Conservation (phyloP, 2,329 filamentous ascomycete genomes). For the Aspergillus vadensis region DNA sequence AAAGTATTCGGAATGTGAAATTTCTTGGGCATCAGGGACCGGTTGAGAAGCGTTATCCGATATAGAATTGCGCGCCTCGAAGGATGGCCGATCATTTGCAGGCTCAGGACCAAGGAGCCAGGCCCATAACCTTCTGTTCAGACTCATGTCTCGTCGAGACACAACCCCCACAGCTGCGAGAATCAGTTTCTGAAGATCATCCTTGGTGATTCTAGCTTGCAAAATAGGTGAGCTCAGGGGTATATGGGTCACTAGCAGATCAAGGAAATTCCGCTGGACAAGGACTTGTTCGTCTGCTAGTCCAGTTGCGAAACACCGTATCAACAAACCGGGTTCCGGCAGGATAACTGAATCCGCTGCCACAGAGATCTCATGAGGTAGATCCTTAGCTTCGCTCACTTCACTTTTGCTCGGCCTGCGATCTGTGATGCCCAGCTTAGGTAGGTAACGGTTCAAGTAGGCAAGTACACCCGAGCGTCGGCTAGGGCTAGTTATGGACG, state of each 20-base stretch:
- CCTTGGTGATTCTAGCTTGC: constrained; percentile 69
- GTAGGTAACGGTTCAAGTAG: constrained; percentile 78
- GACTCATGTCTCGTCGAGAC: constrained; percentile 87
- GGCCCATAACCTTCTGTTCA: constrained; percentile 91
- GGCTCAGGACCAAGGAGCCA: constrained; percentile 86
- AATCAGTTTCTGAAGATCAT: constrained; percentile 79
- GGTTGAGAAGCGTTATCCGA: constrained; percentile 31
- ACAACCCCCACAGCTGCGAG: constrained; percentile 85
- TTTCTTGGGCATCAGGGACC: constrained; percentile 43
- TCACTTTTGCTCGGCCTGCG: constrained; percentile 33
- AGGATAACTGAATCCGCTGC: constrained; percentile 55
- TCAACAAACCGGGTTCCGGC: constrained; percentile 85
- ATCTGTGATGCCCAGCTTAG: constrained; percentile 61
- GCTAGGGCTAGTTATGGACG: constrained; percentile 84
- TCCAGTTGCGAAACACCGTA: constrained; percentile 90
- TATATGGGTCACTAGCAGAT: constrained; percentile 85
- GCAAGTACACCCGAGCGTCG: constrained; percentile 83
- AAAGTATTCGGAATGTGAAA: constrained; percentile 77
- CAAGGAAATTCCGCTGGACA: constrained; percentile 91
- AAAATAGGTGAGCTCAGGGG: constrained; percentile 81
- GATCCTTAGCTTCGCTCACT: constrained; percentile 28
- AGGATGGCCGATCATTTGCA: constrained; percentile 36
- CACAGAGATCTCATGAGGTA: constrained; percentile 33
- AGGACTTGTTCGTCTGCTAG: constrained; percentile 84
- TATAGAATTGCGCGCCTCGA: constrained; percentile 31